Evolutionary conservation across 2,329 filamentous ascomycete species (phyloP).

Genomic region (Xenoacremonium recifei): DNA sequence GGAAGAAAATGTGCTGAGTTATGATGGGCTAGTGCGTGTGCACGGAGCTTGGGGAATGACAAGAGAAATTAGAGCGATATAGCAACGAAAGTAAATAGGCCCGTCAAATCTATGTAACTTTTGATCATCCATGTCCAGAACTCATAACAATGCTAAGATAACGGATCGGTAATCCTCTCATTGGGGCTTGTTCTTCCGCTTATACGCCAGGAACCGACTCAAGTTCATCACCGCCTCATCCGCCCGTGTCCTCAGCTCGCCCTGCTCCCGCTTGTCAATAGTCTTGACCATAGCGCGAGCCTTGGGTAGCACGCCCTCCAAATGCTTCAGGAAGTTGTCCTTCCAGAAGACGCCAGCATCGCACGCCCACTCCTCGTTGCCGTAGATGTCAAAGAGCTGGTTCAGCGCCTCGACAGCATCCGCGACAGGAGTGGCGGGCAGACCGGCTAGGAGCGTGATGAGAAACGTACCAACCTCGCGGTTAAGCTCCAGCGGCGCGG

Average conservation of each 20-base stretch:
- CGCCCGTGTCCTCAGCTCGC: conserved; percentile 56
- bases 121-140: no score
- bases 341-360: conserved; percentile 65
- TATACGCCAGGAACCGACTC: conserved; percentile 61
- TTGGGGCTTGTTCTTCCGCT: conserved; percentile 53
- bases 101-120: no score
- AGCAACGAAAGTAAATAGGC: no score
- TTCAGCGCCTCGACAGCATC: conserved; percentile 64
- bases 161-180: no score
- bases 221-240: conserved; percentile 64
- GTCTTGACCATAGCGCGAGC: conserved; percentile 55
- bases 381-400: conserved; percentile 67
- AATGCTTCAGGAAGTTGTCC: conserved; percentile 56
- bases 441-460: conserved; percentile 49
- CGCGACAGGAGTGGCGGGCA: conserved; percentile 53
- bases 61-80: no score
- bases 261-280: conserved; percentile 57
- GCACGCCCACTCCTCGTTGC: conserved; percentile 56
- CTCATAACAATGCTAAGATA: no score
- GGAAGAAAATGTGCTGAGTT: no score
- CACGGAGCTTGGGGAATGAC: no score
- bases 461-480: conserved; percentile 64
- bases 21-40: no score
- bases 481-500: conserved; percentile 53
- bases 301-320: conserved; percentile 55